Base-by-base conservation (phyloP, 148 eudicot genomes). In the Persicaria maculosa region DNA sequence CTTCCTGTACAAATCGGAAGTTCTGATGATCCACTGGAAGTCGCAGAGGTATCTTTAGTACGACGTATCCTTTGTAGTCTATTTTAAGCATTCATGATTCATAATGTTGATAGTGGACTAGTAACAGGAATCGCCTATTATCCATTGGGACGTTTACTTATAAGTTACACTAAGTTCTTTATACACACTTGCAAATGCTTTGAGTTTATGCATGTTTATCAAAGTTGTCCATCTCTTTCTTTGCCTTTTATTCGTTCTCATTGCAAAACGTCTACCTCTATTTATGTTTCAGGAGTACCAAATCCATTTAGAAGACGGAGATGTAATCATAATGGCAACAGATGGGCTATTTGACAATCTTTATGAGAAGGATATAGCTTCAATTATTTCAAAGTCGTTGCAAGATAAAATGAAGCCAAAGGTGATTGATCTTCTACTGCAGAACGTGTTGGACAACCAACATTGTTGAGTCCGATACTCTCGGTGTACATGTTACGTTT, bases 311-410 rank as follows among this genome's bases (percentile, higher is more conserved):
- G 93, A 90, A 6, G 91, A 83, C 40, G 92, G 89, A 45, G 97
- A 94, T 47, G 81, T 88, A 77, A 83, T 91, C 62, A 79, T 94
- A 74, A 78, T 85, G 67, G 96, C 96, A 47, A 91, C 97, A 9
- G 93, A 94, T 83, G 98, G 96, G 74, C 92, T 94, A 46, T 87
- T 91, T 75, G 96, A 90, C 85, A 91, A 94, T 81, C 79, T 91
- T 15, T 94, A 91, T 48, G 88, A 87, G 65, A 83, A 86, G 72
- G 96, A 94, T 75, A 90, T 94, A 75, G 86, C 82, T 46, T 85
- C 82, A 47, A 53, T 84, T 8, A 84, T 91, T 77, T 79, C 81
- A 73, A 81, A 84, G 73, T 85, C 88, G 17, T 11, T 84, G 75
- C 78, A 80, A 78, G 85, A 80, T 75, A 85, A 81, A 70, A 76